These are phyloP conservation scores for Apiosordaria backusii DNA, from an alignment of 495 filamentous ascomycete genomes.

Conservation along the genomic window DNA sequence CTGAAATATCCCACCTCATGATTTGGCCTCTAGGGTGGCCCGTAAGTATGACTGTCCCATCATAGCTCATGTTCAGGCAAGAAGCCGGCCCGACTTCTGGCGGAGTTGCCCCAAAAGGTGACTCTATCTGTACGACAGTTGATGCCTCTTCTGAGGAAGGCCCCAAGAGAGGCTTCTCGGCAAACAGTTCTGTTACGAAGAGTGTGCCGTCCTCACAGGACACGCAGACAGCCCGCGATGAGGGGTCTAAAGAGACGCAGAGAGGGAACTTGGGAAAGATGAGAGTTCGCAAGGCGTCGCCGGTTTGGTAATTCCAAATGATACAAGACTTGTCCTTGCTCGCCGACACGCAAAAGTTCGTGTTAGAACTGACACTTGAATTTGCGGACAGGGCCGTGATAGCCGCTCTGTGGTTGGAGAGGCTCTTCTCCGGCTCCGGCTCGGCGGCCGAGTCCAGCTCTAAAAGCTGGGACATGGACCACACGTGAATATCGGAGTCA, in stretches of 20 bases:
- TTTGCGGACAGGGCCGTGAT: slow-evolving; percentile 68
- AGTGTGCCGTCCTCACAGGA: slow-evolving; percentile 81
- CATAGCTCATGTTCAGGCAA: slow-evolving; percentile 68
- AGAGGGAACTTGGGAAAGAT: slow-evolving; percentile 69
- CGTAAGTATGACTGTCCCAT: slow-evolving; percentile 74
- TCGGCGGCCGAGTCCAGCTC: slow-evolving; percentile 51
- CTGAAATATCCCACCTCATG: slow-evolving; percentile 60
- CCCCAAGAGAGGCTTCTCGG: slow-evolving; percentile 55
- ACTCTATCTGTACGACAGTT: slow-evolving; percentile 52
- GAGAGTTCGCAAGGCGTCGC: slow-evolving; percentile 70
- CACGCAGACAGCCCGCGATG: slow-evolving; percentile 74
- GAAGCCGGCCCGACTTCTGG: slow-evolving; percentile 59
- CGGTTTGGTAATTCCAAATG: slow-evolving; percentile 84
- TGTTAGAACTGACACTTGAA: slow-evolving; percentile 57
- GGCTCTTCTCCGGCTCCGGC: slow-evolving; percentile 59
- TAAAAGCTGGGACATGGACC: slow-evolving; percentile 74
- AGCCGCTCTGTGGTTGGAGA: slow-evolving; percentile 75
- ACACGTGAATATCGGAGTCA: slow-evolving; percentile 86
- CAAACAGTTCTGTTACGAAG: slow-evolving; percentile 74
- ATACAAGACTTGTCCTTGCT: slow-evolving; percentile 79
- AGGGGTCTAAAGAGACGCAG: slow-evolving; percentile 75
- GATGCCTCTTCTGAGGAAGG: slow-evolving; percentile 48
- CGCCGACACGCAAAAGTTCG: slow-evolving; percentile 72
- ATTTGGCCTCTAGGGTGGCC: slow-evolving; percentile 80
- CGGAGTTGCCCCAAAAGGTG: slow-evolving; percentile 60